These are phyloP conservation scores for Trichoderma cornu-damae DNA, from an alignment of 2,329 filamentous ascomycete species.

Conservation along the genomic window DNA sequence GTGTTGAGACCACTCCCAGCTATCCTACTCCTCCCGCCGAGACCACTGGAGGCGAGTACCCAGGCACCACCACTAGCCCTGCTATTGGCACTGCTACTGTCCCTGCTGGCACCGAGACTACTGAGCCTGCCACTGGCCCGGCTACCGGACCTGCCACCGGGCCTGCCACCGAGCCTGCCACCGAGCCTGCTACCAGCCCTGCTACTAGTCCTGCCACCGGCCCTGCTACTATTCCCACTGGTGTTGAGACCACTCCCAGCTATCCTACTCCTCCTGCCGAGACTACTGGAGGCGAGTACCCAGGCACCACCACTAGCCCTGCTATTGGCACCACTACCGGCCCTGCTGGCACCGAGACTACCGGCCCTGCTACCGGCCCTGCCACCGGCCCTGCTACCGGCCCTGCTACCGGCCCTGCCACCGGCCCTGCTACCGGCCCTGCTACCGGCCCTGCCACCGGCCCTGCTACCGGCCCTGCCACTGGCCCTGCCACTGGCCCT, in stretches of 20 bases:
- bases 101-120: neutral
- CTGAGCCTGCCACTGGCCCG: neutral
- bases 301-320: neutral
- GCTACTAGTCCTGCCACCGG: constrained; percentile 5
- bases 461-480: neutral
- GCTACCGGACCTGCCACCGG: neutral
- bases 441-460: constrained; percentile 24
- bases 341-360: neutral
- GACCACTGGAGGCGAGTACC: constrained; percentile 21
- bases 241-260: neutral
- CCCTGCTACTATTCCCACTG: constrained; percentile 20
- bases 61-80: neutral
- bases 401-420: neutral
- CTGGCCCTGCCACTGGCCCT: neutral
- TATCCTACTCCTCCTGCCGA: neutral
- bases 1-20: neutral
- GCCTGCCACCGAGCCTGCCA: constrained; percentile 29
- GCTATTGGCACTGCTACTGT: neutral
- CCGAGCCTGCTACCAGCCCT: constrained; percentile 1
- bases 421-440: neutral
- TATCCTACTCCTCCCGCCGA: constrained; percentile 19
- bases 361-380: neutral
- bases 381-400: neutral
- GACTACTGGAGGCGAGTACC: neutral
- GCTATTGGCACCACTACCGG: neutral